Conservation (phyloP, 371 early-diverging fungal species). For the Syncephalastrum sp. region DNA sequence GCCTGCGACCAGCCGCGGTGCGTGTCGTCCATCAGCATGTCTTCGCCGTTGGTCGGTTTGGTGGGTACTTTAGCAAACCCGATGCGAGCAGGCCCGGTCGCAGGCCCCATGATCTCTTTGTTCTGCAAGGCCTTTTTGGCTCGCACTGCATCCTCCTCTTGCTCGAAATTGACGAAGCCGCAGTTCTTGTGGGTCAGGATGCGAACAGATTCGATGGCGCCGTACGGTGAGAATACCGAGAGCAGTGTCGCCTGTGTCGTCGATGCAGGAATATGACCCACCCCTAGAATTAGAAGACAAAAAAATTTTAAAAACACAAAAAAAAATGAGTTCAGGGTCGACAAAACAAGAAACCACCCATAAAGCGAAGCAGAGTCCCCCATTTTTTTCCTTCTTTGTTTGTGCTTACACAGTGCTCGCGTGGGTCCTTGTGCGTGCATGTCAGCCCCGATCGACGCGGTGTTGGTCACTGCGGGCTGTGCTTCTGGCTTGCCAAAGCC, state of each 20-base stretch:
- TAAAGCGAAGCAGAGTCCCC: neutral
- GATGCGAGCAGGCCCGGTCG: slow-evolving; percentile 75
- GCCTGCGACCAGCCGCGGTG: neutral
- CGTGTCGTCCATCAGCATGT: neutral
- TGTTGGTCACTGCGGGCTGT: slow-evolving; percentile 9
- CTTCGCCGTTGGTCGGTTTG: slow-evolving; percentile 6
- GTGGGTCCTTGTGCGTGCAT: slow-evolving; percentile 40
- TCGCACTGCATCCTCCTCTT: slow-evolving; percentile 84
- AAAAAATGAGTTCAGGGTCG: neutral
- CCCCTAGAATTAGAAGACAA: slow-evolving; percentile 56
- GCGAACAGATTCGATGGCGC: slow-evolving; percentile 90
- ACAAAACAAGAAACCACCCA: neutral
- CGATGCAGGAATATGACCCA: slow-evolving; percentile 90
- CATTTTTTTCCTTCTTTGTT: neutral
- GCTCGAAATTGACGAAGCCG: slow-evolving; percentile 94
- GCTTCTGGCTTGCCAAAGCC: slow-evolving; percentile 90
- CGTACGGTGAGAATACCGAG: slow-evolving; percentile 77
- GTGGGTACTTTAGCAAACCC: slow-evolving; percentile 88
- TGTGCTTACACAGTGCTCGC: slow-evolving; percentile 42
- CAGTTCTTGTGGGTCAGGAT: slow-evolving; percentile 96
- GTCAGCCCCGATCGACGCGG: slow-evolving; percentile 53
- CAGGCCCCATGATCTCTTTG: slow-evolving; percentile 81
- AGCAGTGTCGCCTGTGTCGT: slow-evolving; percentile 77
- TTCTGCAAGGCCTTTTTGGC: slow-evolving; percentile 88
- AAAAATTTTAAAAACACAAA: slow-evolving; percentile 4